phyloP scores from a whole-genome alignment of 2,329 filamentous ascomycete species.

The Akanthomyces dipterigenus region DNA sequence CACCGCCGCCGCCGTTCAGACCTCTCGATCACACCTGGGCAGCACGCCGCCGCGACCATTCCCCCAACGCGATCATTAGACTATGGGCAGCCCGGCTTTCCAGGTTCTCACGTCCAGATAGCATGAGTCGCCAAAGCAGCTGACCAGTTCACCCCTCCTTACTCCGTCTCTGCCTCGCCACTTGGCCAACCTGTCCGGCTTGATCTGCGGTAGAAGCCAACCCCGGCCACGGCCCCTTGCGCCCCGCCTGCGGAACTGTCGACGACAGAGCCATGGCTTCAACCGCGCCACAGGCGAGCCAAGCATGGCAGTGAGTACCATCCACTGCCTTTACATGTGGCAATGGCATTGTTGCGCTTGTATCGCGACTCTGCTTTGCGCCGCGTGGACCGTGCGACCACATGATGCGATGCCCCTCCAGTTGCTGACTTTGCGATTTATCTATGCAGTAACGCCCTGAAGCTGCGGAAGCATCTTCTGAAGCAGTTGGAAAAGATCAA shows the following conservation, averaged over 20 bases:
- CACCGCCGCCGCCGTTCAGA: constrained; percentile 25
- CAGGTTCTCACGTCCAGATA: constrained; percentile 24
- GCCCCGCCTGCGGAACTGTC: not conserved
- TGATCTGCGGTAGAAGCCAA: not conserved
- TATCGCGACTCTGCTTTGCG: not conserved
- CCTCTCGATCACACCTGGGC: constrained; percentile 25
- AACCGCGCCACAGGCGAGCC: constrained; percentile 24
- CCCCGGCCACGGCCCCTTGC: not conserved
- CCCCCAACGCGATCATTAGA: constrained; percentile 19
- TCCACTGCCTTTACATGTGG: not conserved
- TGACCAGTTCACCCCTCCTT: constrained; percentile 14
- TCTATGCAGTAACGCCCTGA: constrained; percentile 33
- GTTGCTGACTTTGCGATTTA: constrained; percentile 13
- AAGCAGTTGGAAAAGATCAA: constrained; percentile 39
- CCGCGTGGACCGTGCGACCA: not conserved
- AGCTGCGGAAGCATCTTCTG: constrained; percentile 34
- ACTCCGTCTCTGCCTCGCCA: constrained; percentile 11
- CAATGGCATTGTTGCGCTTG: not conserved
- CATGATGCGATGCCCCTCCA: constrained; percentile 4
- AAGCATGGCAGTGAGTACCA: constrained; percentile 33
- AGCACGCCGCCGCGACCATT: constrained; percentile 17
- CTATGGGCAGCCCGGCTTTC: constrained; percentile 28
- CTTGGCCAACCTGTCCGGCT: not conserved
- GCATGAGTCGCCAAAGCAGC: constrained; percentile 27
- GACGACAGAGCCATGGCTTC: constrained; percentile 14